phyloP scores from a whole-genome alignment of 1,284 basidiomycete species.

The Ganoderma lingzhi region DNA sequence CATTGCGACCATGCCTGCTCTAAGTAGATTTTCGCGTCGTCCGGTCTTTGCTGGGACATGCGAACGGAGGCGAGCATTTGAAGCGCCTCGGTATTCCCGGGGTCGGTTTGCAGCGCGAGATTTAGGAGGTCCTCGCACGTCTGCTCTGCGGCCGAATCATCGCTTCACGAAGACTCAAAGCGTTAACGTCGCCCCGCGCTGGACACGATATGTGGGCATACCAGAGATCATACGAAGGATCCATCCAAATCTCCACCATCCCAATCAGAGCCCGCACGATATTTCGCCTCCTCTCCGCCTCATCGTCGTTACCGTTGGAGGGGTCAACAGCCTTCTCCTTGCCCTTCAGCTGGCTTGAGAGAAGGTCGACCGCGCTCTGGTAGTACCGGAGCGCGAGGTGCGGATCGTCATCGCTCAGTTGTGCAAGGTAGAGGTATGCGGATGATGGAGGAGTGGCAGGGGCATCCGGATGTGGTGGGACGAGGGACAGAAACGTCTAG shows the following conservation, averaged over 20 bases:
- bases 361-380: conserved; percentile 80
- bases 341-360: conserved; percentile 76
- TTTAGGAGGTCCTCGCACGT: conserved; percentile 84
- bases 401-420: conserved; percentile 83
- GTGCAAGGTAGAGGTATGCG: conserved; percentile 91
- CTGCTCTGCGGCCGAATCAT: conserved; percentile 81
- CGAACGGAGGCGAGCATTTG: conserved; percentile 89
- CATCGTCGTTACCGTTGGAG: conserved; percentile 52
- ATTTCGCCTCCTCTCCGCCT: conserved; percentile 73
- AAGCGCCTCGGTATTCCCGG: conserved; percentile 82
- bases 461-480: conserved; percentile 67
- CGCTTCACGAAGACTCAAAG: conserved; percentile 53
- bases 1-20: conserved; percentile 77
- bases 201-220: conserved; percentile 45
- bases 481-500: conserved; percentile 71
- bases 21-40: conserved; percentile 80
- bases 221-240: conserved; percentile 89
- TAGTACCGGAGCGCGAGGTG: conserved; percentile 83
- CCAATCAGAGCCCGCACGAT: conserved; percentile 88
- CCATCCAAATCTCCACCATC: conserved; percentile 98
- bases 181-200: neutral
- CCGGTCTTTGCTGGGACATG: conserved; percentile 86
- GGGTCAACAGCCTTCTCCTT: conserved; percentile 64
- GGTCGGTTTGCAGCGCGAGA: conserved; percentile 78
- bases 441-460: conserved; percentile 76